Percentiles rank a stretch among this genome's conserved stretches.
phyloP scores from a whole-genome alignment of 129 eudicot genomes.

The Pulicaria dysenterica region DNA sequence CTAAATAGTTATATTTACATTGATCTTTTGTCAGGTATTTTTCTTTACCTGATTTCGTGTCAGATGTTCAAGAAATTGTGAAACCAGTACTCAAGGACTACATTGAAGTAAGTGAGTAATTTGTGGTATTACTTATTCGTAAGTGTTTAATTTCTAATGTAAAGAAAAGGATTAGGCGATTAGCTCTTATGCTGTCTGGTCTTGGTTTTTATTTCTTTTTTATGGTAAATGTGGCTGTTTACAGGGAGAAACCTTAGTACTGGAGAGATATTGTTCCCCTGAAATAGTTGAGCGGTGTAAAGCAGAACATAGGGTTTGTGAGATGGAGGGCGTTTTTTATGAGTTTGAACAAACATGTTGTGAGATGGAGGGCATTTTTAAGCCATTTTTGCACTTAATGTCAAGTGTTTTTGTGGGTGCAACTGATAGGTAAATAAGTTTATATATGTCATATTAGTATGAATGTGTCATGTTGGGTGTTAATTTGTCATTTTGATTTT shows the following conservation, averaged over 20 bases:
- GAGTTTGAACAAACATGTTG: too few relatives aligned
- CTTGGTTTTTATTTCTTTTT: not conserved
- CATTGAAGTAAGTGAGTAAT: constrained; percentile 78
- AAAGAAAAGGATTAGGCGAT: too few relatives aligned
- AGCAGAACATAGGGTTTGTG: constrained; percentile 68
- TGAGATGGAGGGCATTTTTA: too few relatives aligned
- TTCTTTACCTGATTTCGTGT: constrained; percentile 84
- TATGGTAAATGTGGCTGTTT: constrained; percentile 28
- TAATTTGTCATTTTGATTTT: too few relatives aligned
- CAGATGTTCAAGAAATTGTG: constrained; percentile 86
- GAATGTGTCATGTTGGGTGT: too few relatives aligned
- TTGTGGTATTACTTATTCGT: constrained; percentile 14
- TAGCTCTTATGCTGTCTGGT: constrained; percentile 2
- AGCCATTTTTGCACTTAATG: too few relatives aligned
- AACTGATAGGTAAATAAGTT: too few relatives aligned
- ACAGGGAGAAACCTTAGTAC: constrained; percentile 71
- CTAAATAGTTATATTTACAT: constrained; percentile 16
- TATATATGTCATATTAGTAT: too few relatives aligned
- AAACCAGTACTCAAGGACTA: constrained; percentile 82
- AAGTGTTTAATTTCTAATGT: constrained; percentile 1
- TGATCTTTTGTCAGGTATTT: constrained; percentile 54
- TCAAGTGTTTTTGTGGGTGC: too few relatives aligned
- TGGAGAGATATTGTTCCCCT: constrained; percentile 69
- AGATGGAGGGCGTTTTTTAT: constrained; percentile 68
- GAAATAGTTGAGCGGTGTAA: constrained; percentile 84